phyloP scores from a whole-genome alignment of 2,329 filamentous ascomycete species.

The Tolypocladium tundrense region DNA sequence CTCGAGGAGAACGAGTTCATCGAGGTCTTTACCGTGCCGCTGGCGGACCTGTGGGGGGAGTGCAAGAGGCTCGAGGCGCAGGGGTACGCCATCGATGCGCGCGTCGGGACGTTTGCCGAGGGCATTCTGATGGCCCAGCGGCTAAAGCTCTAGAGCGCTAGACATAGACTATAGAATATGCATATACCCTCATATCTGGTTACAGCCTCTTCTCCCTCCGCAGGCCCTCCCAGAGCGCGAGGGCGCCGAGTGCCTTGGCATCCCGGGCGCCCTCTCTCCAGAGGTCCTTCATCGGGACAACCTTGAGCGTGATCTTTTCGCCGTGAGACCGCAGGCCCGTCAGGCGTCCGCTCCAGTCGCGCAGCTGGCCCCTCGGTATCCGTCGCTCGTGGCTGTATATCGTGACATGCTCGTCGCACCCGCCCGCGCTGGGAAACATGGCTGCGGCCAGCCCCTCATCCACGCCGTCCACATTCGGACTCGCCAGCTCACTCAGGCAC shows the following conservation, averaged over 20 bases:
- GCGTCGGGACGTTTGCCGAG: slow-evolving; percentile 68
- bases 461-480: slow-evolving; percentile 13
- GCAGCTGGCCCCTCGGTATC: slow-evolving; percentile 37
- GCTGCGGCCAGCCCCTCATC: slow-evolving; percentile 31
- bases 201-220: slow-evolving; percentile 34
- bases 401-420: slow-evolving; percentile 50
- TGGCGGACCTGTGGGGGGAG: slow-evolving; percentile 54
- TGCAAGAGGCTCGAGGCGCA: slow-evolving; percentile 56
- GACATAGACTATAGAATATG: background rate
- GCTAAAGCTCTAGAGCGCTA: slow-evolving; percentile 28
- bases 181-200: background rate
- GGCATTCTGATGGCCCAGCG: slow-evolving; percentile 63
- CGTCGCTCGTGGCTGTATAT: slow-evolving; percentile 47
- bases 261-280: slow-evolving; percentile 49
- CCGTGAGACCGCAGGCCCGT: slow-evolving; percentile 48
- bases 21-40: slow-evolving; percentile 61
- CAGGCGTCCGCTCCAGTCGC: slow-evolving; percentile 45
- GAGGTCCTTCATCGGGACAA: slow-evolving; percentile 44
- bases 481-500: slow-evolving; percentile 42
- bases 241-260: slow-evolving; percentile 47
- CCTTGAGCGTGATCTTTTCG: slow-evolving; percentile 51
- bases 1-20: slow-evolving; percentile 77
- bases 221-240: slow-evolving; percentile 49
- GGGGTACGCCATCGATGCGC: slow-evolving; percentile 70
- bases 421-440: slow-evolving; percentile 48